Evolutionary conservation across 1,139 yeast genomes (phyloP), one percentile per base, ranked within the genome.

Genomic region (Meyerozyma smithsonii): DNA sequence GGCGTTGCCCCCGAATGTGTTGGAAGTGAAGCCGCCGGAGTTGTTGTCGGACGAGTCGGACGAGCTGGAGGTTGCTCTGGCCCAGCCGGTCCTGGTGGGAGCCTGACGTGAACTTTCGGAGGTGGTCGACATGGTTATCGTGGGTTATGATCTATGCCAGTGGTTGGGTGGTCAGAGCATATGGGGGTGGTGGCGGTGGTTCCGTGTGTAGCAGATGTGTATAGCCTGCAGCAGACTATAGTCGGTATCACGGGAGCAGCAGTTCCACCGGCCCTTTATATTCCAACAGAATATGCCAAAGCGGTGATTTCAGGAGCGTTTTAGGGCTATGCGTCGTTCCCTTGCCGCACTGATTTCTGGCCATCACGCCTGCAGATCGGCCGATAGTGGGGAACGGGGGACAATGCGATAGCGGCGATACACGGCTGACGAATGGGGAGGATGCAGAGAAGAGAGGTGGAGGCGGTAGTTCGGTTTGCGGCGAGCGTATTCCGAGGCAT

Each of bases 1-100:
- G 7, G 73, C 62, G 48, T 63, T 66, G 3, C 74, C 73, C 8
- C 65, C 66, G 45, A 67, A 66, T n/a, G 15, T 12, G 10, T 15
- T 26, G 11, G 30, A 26, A 12, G 30, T 12, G 17, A 12, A 12
- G 16, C 30, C 30, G 17, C 15, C 11, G 10, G 30, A 26, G 25
- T 2, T 23, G 25, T 2, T 23, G 25, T 4, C 6, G 3, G 25
- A 4, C n/a, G 25, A 11, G 2, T 3, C 25, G 12, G 25, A 23
- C 2, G 25, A 11, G n/a, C 25, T 5, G n/a, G n/a, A n/a, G n/a
- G n/a, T n/a, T n/a, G n/a, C n/a, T n/a, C n/a, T n/a, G n/a, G n/a
- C n/a, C n/a, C n/a, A n/a, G n/a, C n/a, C n/a, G n/a, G n/a, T n/a
- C n/a, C n/a, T n/a, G n/a, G n/a, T n/a, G n/a, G n/a, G n/a, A n/a